Conservation (phyloP, 495 filamentous ascomycete genomes). For the Xylaria telfairii region DNA sequence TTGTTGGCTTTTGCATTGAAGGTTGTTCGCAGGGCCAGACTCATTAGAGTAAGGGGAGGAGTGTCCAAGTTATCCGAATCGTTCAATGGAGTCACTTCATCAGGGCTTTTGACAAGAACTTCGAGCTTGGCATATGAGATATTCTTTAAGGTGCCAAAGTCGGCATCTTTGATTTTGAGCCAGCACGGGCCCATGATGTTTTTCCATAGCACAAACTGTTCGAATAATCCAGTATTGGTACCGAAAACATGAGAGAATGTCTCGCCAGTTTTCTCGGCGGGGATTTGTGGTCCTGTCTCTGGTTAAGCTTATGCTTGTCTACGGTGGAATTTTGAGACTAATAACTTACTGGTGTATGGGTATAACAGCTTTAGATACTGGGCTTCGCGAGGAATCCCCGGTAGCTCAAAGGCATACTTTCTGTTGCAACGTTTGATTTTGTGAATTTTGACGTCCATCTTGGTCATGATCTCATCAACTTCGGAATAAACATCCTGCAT, state of each 20-base stretch:
- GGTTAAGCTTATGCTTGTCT: constrained; percentile 19
- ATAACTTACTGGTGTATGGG: constrained; percentile 69
- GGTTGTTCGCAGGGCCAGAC: constrained; percentile 82
- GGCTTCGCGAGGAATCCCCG: constrained; percentile 82
- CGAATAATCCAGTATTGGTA: constrained; percentile 90
- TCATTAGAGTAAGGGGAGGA: constrained; percentile 93
- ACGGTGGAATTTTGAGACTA: background rate
- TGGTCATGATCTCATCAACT: constrained; percentile 83
- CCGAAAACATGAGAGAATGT: constrained; percentile 97
- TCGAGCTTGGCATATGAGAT: constrained; percentile 97
- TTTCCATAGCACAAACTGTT: constrained; percentile 98
- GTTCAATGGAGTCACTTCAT: constrained; percentile 68
- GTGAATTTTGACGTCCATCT: constrained; percentile 80
- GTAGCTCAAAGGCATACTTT: constrained; percentile 95
- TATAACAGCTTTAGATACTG: constrained; percentile 95
- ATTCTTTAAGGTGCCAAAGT: constrained; percentile 86
- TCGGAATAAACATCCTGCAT: constrained; percentile 92
- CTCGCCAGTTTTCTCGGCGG: constrained; percentile 69
- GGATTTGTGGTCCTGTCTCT: constrained; percentile 64
- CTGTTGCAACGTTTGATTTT: constrained; percentile 90
- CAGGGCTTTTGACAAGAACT: constrained; percentile 77
- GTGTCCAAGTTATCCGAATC: constrained; percentile 80
- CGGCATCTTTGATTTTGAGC: constrained; percentile 83
- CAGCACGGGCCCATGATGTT: constrained; percentile 98
- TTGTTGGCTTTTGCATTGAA: constrained; percentile 95